Percentiles rank a stretch among this genome's conserved stretches.
Evolutionary conservation across 2,329 filamentous ascomycete species (phyloP).

Genomic region (Paraphaeosphaeria minitans): DNA sequence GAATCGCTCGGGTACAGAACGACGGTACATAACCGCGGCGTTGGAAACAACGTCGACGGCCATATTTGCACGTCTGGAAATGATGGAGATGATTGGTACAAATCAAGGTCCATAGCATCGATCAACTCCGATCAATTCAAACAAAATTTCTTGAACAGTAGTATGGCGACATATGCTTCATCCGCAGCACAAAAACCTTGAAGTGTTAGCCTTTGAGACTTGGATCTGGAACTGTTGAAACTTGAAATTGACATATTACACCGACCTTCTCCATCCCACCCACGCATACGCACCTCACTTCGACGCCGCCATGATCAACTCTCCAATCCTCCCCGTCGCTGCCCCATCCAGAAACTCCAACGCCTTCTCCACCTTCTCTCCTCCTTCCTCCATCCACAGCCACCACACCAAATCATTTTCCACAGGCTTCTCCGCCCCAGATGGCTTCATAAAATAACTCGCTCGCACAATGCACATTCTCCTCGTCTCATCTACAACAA

Average conservation of each 20-base stretch:
- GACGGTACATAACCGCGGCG: no score
- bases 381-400: slow-evolving; percentile 30
- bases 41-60: no score
- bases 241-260: not conserved
- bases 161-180: no score
- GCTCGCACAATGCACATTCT: slow-evolving; percentile 27
- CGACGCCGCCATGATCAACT: slow-evolving; percentile 19
- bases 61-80: no score
- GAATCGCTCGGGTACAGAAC: no score
- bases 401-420: slow-evolving; percentile 44
- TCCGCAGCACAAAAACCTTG: no score
- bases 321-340: slow-evolving; percentile 25
- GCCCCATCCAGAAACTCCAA: slow-evolving; percentile 42
- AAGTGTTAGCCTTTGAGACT: no score
- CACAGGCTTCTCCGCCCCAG: slow-evolving; percentile 20
- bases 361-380: slow-evolving; percentile 27
- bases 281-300: not conserved
- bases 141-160: no score
- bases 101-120: no score
- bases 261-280: not conserved
- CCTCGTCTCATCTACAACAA: slow-evolving; percentile 34
- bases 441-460: slow-evolving; percentile 33
- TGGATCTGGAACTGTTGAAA: no score
- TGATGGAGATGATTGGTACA: no score
- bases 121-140: no score